Conservation (phyloP, 2,329 filamentous ascomycete genomes). For the Fusarium papillatum region DNA sequence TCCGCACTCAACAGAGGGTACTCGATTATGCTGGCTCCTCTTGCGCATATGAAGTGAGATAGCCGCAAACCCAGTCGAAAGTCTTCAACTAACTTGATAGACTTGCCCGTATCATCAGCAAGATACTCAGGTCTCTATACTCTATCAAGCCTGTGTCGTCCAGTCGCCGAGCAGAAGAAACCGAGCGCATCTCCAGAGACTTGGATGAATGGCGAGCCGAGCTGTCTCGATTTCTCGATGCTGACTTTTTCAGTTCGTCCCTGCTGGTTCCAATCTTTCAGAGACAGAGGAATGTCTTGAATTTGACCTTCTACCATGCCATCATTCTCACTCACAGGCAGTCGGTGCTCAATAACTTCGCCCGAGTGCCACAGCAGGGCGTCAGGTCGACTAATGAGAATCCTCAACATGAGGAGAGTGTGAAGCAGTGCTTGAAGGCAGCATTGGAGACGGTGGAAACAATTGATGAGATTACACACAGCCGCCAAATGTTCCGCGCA, state of each 20-base stretch:
- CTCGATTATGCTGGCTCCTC: slow-evolving; percentile 49
- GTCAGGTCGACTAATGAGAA: slow-evolving; percentile 10
- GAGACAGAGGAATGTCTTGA: slow-evolving; percentile 56
- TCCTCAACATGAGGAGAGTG: slow-evolving; percentile 28
- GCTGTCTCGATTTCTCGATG: slow-evolving; percentile 53
- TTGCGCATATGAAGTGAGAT: slow-evolving; percentile 52
- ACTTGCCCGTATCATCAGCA: slow-evolving; percentile 51
- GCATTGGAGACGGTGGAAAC: slow-evolving; percentile 38
- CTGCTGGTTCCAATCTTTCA: slow-evolving; percentile 55
- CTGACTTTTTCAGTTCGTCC: slow-evolving; percentile 50
- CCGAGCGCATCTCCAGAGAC: slow-evolving; percentile 46
- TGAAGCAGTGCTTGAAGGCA: slow-evolving; percentile 35
- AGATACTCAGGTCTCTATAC: slow-evolving; percentile 51
- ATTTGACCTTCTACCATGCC: slow-evolving; percentile 58
- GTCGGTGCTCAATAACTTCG: slow-evolving; percentile 53
- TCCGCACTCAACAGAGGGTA: slow-evolving; percentile 17
- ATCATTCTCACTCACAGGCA: slow-evolving; percentile 55
- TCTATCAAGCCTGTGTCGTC: slow-evolving; percentile 51
- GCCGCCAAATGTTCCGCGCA: slow-evolving; percentile 38
- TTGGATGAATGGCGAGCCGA: slow-evolving; percentile 52
- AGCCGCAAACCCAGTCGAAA: fast-evolving
- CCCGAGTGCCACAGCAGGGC: slow-evolving; percentile 23
- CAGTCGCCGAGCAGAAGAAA: slow-evolving; percentile 40
- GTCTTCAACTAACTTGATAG: slow-evolving; percentile 17
- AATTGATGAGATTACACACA: slow-evolving; percentile 40